These are phyloP conservation scores for Hyaloscypha bicolor DNA, from an alignment of 495 filamentous ascomycete genomes.

Conservation along the genomic window DNA sequence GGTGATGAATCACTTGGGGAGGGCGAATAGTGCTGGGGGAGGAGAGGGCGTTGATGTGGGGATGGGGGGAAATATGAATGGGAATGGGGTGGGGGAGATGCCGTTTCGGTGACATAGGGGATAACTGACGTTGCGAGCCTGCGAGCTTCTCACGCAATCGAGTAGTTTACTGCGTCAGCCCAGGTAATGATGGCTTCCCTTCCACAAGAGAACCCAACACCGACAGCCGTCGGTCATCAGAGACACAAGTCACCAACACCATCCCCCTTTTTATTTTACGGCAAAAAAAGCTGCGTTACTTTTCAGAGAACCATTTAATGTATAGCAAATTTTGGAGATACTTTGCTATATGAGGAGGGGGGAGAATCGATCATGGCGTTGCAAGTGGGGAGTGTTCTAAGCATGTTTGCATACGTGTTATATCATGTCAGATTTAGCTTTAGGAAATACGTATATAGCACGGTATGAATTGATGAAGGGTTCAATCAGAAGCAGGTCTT, in stretches of 20 bases:
- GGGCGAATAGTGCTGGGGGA: constrained; percentile 12
- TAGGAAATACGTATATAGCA: too few species aligned
- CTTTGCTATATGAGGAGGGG: too few species aligned
- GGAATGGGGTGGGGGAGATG: constrained; percentile 14
- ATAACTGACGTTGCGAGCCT: too few species aligned
- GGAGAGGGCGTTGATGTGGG: neutral
- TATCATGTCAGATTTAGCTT: too few species aligned
- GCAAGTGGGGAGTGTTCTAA: too few species aligned
- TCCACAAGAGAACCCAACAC: neutral
- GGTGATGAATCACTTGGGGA: constrained; percentile 13
- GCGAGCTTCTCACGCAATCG: neutral
- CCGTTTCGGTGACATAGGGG: constrained; percentile 21
- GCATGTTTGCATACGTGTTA: too few species aligned
- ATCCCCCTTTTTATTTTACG: too few species aligned
- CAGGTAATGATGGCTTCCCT: neutral
- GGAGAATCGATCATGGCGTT: too few species aligned
- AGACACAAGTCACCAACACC: neutral
- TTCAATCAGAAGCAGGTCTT: too few species aligned
- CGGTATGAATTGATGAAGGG: too few species aligned
- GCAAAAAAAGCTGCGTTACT: neutral
- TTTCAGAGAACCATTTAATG: neutral
- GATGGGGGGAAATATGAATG: constrained; percentile 2
- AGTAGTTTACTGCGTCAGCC: neutral
- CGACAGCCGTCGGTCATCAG: neutral
- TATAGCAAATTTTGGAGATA: neutral